Evolutionary conservation across 2,329 filamentous ascomycete species (phyloP).

Genomic region (Venturia carpophila): DNA sequence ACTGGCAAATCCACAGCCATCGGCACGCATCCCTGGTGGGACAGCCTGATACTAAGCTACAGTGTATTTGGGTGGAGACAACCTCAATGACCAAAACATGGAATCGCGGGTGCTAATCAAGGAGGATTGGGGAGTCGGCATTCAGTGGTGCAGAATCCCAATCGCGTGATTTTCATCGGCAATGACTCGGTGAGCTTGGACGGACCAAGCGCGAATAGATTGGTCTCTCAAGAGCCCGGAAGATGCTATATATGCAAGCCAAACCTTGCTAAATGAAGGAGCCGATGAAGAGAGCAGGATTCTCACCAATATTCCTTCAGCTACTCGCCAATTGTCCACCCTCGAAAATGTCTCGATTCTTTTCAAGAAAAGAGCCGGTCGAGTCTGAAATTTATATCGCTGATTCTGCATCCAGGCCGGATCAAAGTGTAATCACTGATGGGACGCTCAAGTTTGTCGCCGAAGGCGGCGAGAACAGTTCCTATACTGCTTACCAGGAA

Average conservation of each 20-base stretch:
- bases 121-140: neutral
- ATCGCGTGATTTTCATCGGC: neutral
- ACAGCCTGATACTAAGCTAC: too few species aligned
- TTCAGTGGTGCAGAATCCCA: neutral
- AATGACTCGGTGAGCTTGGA: too few species aligned
- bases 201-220: too few species aligned
- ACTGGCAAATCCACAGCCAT: too few species aligned
- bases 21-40: too few species aligned
- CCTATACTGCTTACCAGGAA: conserved; percentile 50
- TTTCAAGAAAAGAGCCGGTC: neutral
- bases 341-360: neutral
- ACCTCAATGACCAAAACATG: too few species aligned
- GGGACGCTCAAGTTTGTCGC: conserved; percentile 38
- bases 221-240: neutral
- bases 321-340: neutral
- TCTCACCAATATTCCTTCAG: neutral
- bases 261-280: neutral
- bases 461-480: conserved; percentile 43
- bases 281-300: neutral
- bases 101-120: neutral
- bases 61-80: too few species aligned
- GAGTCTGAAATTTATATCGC: neutral
- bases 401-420: neutral
- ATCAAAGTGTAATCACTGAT: conserved; percentile 24
- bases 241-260: neutral